Evolutionary conservation across 805 yeast genomes (phyloP), one percentile per base, ranked within the genome.

Genomic region (Hanseniaspora meyeri): DNA sequence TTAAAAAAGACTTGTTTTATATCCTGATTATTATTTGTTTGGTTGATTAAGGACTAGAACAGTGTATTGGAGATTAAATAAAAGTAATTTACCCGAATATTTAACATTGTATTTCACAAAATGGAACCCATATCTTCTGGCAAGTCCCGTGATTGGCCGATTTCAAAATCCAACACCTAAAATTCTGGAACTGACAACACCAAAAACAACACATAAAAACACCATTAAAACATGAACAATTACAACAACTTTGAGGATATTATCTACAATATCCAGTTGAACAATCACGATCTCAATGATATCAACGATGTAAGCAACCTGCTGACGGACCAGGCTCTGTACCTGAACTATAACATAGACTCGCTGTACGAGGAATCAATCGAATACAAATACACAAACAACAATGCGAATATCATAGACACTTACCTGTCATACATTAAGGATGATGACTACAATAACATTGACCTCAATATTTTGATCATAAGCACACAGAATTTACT

Each of bases 311-410:
- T 39, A 1, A 45, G 51, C 17, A 17, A 37, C 9, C n/a, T 53
- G 14, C 20, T 53, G 4, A 27, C 16, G 3, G 32, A 29, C 1
- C 46, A 45, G 11, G 46, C 32, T 10, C 47, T 46, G 4, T 53
- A 46, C 40, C 14, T 46, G 27, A 46, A 53, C 36, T 53, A 53
- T 16, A 43, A 53, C 20, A 53, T 53, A 6, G 57, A 53, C 10
- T 53, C 49, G 3, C 27, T 53, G 16, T 53, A 53, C 24, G 48
- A 39, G n/a, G 57, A 53, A 24, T 29, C 49, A 17, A 31, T 46
- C 7, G 19, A n/a, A 8, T 19, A 43, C 12, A 37, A 32, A 5
- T 37, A 53, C 8, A 17, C 45, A 27, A 24, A 38, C 31, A 29
- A 34, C 29, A 39, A 36, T 34, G 49, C 48, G 2, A 20, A 17